Base-by-base conservation (phyloP, 345 rosid genomes). In the Aquilaria yunnanensis region DNA sequence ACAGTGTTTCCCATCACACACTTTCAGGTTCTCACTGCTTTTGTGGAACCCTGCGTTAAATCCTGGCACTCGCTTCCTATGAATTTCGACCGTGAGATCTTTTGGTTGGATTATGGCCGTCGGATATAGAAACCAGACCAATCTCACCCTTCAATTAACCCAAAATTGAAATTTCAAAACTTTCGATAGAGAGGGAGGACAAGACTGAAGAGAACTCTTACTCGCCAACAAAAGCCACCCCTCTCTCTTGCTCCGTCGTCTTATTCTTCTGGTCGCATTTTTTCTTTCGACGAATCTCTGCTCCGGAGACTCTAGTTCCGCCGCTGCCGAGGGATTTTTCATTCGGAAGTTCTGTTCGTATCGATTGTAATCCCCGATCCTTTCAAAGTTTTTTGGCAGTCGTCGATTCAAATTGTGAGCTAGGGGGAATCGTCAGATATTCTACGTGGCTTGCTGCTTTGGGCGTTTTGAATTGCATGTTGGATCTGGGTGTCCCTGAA, bases 81-180 rank as follows among this genome's bases (percentile, higher is more conserved):
- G 95, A 87, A 85, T 79, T 75, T 0, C n/a, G 29, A 65, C 78
- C 87, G 90, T 87, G 33, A 5, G 88, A 90, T 87, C 58, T 5
- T 0, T 0, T 7, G 1, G 10, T 56, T 58, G 10, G 65, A 62
- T 12, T 10, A 0, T 1, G 34, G 2, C 83, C 91, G 81, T 80
- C 46, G 14, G 87, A 89, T 86, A 8, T 50, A 23, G 43, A 32
- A 10, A 6, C 2, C 14, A 56, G 32, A 53, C 47, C 55, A 74
- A 90, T 90, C 95, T 14, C 54, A 67, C 95, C 92, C 80, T 87
- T 61, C 56, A 78, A 83, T 80, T 79, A 47, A 79, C 63, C 55
- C 48, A 62, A 68, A 82, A 78, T 80, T 81, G 83, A 73, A 90
- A 85, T 76, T 90, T 90, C 87, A 90, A 90, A 87, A 82, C 83